Evolutionary conservation across 805 yeast genomes (phyloP), one percentile per base, ranked within the genome.

Genomic region (Candida bentonensis): DNA sequence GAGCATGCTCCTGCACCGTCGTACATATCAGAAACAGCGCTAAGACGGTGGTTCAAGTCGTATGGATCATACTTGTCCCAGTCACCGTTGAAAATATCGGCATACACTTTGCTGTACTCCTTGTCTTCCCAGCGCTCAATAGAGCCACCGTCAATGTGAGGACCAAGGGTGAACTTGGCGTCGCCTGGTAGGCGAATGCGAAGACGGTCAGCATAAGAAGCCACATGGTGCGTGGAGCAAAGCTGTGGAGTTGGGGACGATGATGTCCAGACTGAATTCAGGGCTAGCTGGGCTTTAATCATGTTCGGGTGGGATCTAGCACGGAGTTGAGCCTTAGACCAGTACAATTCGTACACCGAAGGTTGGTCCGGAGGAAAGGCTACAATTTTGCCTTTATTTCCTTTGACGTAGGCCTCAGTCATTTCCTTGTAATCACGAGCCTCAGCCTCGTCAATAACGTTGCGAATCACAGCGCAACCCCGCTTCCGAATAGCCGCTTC

Each of bases 81-180:
- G 11, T 51, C 46, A 3, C 68, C 69, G 20, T 46, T 47, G 23
- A 60, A 62, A 21, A 70, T 65, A 36, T 54, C 57, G 3, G 51
- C 44, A 50, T 69, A 70, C 22, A 58, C 60, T 9, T 52, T 49
- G n/a, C 66, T 48, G 51, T 67, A 69, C 21, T 53, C 59, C 13
- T 44, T 49, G 51, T 69, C 72, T 49, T 68, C 72, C 73, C 73
- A 69, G 41, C 73, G 51, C 49, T 68, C 73, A 28, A 68, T 52
- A 1, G 69, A 60, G 13, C 69, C 65, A n/a, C 66, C 58, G 47
- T 69, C 73, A n/a, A 59, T 52, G 44, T 69, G 73, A 21, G 66
- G 61, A 23, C 63, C 65, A 34, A 68, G 56, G 3, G 66, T 45
- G 23, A 55, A 50, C 26, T 30, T 25, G 20, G 47, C 49, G 23